Base-by-base conservation (phyloP, 441 rosid species). In the Cnidoscolus chayamansa region DNA sequence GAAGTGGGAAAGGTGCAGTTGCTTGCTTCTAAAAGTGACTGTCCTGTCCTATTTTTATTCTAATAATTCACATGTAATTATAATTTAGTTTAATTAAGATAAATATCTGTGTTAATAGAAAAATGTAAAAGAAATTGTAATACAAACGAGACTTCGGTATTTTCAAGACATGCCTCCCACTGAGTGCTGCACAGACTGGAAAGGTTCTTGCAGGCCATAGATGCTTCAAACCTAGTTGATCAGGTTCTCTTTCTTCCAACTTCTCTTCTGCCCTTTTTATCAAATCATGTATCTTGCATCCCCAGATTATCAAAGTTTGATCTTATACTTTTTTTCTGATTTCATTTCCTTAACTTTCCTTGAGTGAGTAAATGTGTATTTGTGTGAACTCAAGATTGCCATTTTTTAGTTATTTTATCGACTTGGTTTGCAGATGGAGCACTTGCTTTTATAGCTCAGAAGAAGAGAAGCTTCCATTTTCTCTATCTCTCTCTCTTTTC, bases 251-350 rank as follows among this genome's bases (percentile, higher is more conserved):
- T 25, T 58, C 73, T 62, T 71, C 37, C 35, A 31, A 48, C 4
- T 71, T 77, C 48, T 67, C 59, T 20, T 72, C 17, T 5, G 78
- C 80, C 80, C 83, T 51, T 60, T 74, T 68, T 64, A 54, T 63
- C n/a, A 25, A 64, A 76, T 37, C 45, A 16, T 66, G 5, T 51
- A 48, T 43, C 77, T 57, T 56, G 47, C 67, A 64, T 31, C 30
- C 78, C 79, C 79, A 53, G 82, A 31, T 71, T 67, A n/a, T 61
- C 16, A 70, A 54, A 50, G 45, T 71, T 59, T 60, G 56, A 7
- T 61, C 74, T 53, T 73, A 20, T 6, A 4, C 25, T 10, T 40
- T 5, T 15, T 35, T 20, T 25, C 1, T 16, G 1, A 17, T 35
- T 35, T 25, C 25, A 25, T 25, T 68, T 10, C 6, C 16, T 62